Conservation (phyloP, 306 rosid genomes). For the Mimosa pudica region DNA sequence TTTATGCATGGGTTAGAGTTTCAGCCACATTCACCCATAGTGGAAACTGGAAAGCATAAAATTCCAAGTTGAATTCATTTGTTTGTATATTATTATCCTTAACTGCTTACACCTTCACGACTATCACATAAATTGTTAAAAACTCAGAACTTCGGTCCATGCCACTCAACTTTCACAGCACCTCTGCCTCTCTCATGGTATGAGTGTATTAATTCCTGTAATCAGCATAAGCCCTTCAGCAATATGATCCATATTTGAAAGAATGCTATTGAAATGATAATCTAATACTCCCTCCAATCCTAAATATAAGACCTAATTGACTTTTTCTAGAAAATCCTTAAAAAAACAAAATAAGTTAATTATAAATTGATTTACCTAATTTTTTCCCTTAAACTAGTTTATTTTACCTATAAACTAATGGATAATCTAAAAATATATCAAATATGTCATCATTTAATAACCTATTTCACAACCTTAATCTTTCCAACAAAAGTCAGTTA, state of each 20-base stretch:
- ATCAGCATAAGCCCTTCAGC: constrained; percentile 31
- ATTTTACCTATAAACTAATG: too few species aligned
- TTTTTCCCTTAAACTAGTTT: too few species aligned
- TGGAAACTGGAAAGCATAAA: constrained; percentile 12
- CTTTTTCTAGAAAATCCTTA: too few species aligned
- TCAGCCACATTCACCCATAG: constrained; percentile 3
- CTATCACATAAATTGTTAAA: constrained; percentile 5
- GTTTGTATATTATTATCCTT: neutral
- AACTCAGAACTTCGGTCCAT: constrained; percentile 4
- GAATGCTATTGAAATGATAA: neutral
- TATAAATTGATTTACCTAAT: too few species aligned
- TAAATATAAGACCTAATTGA: too few species aligned
- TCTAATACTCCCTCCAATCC: too few species aligned
- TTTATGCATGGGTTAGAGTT: constrained; percentile 17
- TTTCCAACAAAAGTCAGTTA: too few species aligned
- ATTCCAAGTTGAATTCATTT: constrained; percentile 20
- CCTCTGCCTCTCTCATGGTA: constrained; percentile 16
- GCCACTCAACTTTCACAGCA: constrained; percentile 25
- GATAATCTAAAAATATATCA: too few species aligned
- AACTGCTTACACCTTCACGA: neutral
- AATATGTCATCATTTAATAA: too few species aligned
- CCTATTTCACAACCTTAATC: too few species aligned
- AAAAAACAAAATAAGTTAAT: too few species aligned
- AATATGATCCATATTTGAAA: constrained; percentile 7
- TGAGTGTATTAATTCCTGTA: constrained; percentile 21